Base-by-base conservation (phyloP, 2,329 filamentous ascomycete genomes). In the Colletotrichum magnum region DNA sequence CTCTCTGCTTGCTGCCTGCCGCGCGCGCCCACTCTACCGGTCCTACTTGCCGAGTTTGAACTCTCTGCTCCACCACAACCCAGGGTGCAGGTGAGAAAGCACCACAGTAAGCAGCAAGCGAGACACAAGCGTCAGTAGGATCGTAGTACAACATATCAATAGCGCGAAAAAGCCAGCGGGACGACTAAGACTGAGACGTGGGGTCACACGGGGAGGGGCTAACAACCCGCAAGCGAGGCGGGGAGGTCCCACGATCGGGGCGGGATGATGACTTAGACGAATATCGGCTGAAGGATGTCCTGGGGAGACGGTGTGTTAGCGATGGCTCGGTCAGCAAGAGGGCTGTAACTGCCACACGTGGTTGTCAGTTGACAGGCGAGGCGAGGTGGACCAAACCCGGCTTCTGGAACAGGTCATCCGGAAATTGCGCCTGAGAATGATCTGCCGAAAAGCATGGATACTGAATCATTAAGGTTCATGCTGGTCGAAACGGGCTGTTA, bases 301-400 rank as follows among this genome's bases (percentile, higher is more conserved):
- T 59, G 18, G 57, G 39, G 56, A 66, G 62, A 36, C 62, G 51
- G 45, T 43, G 32, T 56, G 66, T 69, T 52, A 69, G 66, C 56
- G 56, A 66, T 52, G 45, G 32, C 56, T 51, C 62, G 21, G 50
- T 60, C 61, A 66, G 62, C 66, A 59, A 51, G 21, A 4, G 21
- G 45, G 6, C 18, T 60, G 32, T 36, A 51, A 53, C 54, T 58
- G n/a, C 48, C 36, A 45, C 51, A 69, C 26, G 62, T 57, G 45
- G 56, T 56, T 59, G 41, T 51, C 61, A 50, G 32, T 56, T 59
- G 41, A 56, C 61, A 50, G 32, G 24, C 43, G 5, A 50, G 32
- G 24, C 43, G 5, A 24, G 45, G 62, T 57, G 62, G 66, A 61
- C n/a, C 5, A 24, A 32, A 43, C 13, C 9, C 16, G 28, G 32